Evolutionary conservation across 1,284 basidiomycete genomes (phyloP).

Genomic region (Pseudozyma tsukubaensis): DNA sequence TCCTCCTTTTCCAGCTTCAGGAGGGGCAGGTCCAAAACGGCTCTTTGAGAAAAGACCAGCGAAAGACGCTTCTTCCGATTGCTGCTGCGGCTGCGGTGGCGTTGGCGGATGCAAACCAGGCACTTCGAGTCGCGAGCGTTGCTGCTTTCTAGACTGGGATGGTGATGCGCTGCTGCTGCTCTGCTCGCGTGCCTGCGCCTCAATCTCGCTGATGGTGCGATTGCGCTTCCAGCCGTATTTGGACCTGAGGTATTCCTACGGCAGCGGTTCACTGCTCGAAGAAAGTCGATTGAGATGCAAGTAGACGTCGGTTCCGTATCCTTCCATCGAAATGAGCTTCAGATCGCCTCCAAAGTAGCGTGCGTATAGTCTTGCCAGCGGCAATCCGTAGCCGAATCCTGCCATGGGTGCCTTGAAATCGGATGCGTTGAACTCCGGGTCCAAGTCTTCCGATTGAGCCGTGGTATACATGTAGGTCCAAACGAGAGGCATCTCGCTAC

Average conservation of each 20-base stretch:
- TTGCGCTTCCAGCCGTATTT: slow-evolving; percentile 53
- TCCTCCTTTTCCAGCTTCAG: not conserved
- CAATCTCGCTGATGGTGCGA: slow-evolving; percentile 48
- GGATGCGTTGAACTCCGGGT: slow-evolving; percentile 85
- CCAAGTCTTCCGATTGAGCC: slow-evolving; percentile 85
- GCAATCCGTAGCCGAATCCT: slow-evolving; percentile 87
- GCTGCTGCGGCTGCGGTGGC: slow-evolving; percentile 3
- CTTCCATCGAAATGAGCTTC: slow-evolving; percentile 97
- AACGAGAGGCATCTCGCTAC: slow-evolving; percentile 89
- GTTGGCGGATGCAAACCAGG: slow-evolving; percentile 21
- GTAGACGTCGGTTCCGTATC: slow-evolving; percentile 76
- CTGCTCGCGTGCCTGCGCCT: slow-evolving; percentile 33
- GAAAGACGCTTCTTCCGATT: not conserved
- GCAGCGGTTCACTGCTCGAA: slow-evolving; percentile 70
- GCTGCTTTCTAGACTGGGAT: slow-evolving; percentile 5
- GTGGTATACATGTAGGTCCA: slow-evolving; percentile 99
- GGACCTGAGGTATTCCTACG: slow-evolving; percentile 64
- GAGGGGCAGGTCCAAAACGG: slow-evolving; percentile 51
- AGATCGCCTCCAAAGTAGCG: slow-evolving; percentile 97
- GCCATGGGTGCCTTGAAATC: slow-evolving; percentile 99
- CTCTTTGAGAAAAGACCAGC: slow-evolving; percentile 10
- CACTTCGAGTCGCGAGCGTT: slow-evolving; percentile 33
- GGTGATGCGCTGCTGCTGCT: slow-evolving; percentile 1
- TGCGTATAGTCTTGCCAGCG: slow-evolving; percentile 84
- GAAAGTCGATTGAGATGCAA: slow-evolving; percentile 85